These are phyloP conservation scores for Daldinia sp. DNA, from an alignment of 2,329 filamentous ascomycete species.

Conservation along the genomic window DNA sequence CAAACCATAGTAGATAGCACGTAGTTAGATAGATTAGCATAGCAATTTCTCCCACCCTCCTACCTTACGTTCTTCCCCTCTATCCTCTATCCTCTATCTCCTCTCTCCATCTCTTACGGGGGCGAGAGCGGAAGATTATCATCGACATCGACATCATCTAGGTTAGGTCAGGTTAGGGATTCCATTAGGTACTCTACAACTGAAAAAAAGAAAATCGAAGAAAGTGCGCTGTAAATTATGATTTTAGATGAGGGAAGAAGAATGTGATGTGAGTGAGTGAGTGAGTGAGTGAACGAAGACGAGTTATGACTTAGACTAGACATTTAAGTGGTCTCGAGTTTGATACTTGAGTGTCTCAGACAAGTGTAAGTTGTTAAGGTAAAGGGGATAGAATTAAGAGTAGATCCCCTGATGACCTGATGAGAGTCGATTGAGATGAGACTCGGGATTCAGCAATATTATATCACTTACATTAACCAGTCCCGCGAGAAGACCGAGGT, in stretches of 20 bases:
- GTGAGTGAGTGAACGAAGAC: not conserved
- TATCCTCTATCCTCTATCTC: not conserved
- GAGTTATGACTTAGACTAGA: not conserved
- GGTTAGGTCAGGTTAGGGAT: not conserved
- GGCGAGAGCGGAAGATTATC: not conserved
- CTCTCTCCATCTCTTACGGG: not conserved
- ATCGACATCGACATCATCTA: not conserved
- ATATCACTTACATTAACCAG: too few species aligned
- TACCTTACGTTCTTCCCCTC: not conserved
- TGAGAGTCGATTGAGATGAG: too few species aligned
- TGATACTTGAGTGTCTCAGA: not conserved
- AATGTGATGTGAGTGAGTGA: not conserved
- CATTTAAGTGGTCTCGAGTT: not conserved
- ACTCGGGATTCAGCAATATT: too few species aligned
- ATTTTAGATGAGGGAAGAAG: not conserved
- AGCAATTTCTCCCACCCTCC: constrained; percentile 20
- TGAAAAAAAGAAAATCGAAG: not conserved
- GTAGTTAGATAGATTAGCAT: constrained; percentile 29
- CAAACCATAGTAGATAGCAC: constrained; percentile 31
- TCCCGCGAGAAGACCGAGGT: not conserved
- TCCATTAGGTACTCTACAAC: not conserved
- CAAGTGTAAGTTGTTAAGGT: too few species aligned
- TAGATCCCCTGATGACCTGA: too few species aligned
- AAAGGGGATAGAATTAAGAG: too few species aligned
- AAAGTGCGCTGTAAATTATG: not conserved